These are phyloP conservation scores for Diaporthe australafricana DNA, from an alignment of 2,329 filamentous ascomycete species.

Conservation along the genomic window DNA sequence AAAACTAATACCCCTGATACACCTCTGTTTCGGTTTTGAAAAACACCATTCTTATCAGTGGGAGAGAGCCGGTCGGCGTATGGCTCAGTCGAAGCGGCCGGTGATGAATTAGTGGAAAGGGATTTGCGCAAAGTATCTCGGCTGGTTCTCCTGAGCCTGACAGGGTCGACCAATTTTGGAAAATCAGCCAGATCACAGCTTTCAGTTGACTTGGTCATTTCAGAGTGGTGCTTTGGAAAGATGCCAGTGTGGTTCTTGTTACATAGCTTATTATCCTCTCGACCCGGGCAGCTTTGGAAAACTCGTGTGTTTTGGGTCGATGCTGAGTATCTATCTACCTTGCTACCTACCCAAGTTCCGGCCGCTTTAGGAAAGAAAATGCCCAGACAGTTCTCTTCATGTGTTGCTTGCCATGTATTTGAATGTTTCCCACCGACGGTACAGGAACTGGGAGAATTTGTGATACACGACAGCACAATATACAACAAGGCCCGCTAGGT, in stretches of 20 bases:
- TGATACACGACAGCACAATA: not conserved
- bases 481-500: not conserved
- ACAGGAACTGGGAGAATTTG: not conserved
- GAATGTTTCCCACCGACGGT: not conserved
- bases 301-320: not conserved
- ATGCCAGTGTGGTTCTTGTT: not conserved
- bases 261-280: not conserved
- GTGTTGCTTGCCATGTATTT: not conserved
- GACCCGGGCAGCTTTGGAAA: slow-evolving; percentile 9
- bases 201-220: not conserved
- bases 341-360: not conserved
- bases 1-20: slow-evolving; percentile 24
- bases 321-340: not conserved
- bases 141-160: not conserved
- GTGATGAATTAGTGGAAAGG: slow-evolving; percentile 39
- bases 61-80: slow-evolving; percentile 2
- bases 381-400: slow-evolving; percentile 10
- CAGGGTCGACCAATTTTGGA: not conserved
- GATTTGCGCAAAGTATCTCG: slow-evolving; percentile 7
- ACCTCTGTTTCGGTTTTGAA: slow-evolving; percentile 5
- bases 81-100: not conserved
- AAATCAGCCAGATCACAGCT: not conserved
- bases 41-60: slow-evolving; percentile 7
- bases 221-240: slow-evolving; percentile 26
- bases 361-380: slow-evolving; percentile 16